Base-by-base conservation (phyloP, 768 basidiomycete genomes). In the Pleurotus djamor region DNA sequence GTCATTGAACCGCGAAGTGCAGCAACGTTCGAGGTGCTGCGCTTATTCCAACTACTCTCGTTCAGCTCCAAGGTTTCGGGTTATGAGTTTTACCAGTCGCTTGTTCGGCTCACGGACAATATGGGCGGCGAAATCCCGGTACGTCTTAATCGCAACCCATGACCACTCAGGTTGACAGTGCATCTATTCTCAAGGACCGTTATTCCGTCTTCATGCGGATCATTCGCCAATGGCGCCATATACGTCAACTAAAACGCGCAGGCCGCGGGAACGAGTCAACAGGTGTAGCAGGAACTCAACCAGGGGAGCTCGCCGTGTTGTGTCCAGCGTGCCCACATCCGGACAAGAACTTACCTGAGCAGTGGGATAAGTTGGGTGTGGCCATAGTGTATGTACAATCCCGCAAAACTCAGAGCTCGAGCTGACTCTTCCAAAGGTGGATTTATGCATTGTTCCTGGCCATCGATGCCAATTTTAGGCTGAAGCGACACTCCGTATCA, bases 251-350 rank as follows among this genome's bases (percentile, higher is more conserved):
- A 4, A 58, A 58, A 38, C 57, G 57, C 2, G 7, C 57, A n/a
- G 57, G 57, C 1, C 45, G 57, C 12, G 57, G 17, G 14, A 51
- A 58, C 37, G 57, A 58, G 4, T 2, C 54, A 32, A 34, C 8
- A 2, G 50, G 50, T 2, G 36, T 51, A 3, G n/a, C 9, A 12
- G 48, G 10, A 2, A 58, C 48, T 2, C 8, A 12, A 13, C 8
- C 48, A 14, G 57, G 57, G 2, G 16, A 52, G 48, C 35, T 12
- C 28, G 57, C 57, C 3, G 48, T 58, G 5, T 37, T 32, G 21
- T 71, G 70, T 59, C 67, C 68, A 10, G 38, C 69, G 13, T 71
- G 71, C 48, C 69, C 68, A 14, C 63, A 65, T n/a, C 66, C 66
- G 2, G 61, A 61, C 2, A 51, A 57, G 10, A 67, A 68, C 44